phyloP scores from a whole-genome alignment of 441 rosid species.

The Lepidium campestre region DNA sequence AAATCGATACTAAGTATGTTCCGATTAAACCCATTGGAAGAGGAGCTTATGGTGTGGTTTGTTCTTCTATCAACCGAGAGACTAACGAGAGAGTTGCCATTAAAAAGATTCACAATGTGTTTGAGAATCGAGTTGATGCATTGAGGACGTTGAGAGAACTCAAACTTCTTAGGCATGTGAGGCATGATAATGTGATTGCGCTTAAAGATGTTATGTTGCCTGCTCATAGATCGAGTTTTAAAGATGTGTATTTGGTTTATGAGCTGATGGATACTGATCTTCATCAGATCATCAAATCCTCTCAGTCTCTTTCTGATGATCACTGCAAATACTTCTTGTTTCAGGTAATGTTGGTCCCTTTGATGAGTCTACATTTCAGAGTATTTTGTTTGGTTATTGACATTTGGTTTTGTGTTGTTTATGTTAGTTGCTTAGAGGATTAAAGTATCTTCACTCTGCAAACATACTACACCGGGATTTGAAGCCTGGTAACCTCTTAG shows the following conservation, averaged over 20 bases:
- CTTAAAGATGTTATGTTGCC: constrained; percentile 74
- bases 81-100: constrained; percentile 65
- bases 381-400: neutral
- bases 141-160: constrained; percentile 62
- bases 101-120: constrained; percentile 63
- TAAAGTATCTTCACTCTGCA: constrained; percentile 56
- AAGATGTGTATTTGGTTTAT: constrained; percentile 70
- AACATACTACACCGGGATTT: constrained; percentile 52
- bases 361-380: neutral
- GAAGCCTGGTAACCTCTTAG: constrained; percentile 51
- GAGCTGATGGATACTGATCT: constrained; percentile 76
- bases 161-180: constrained; percentile 59
- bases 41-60: constrained; percentile 70
- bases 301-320: constrained; percentile 57
- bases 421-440: constrained; percentile 41
- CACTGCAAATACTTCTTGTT: constrained; percentile 70
- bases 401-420: neutral
- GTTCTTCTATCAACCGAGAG: constrained; percentile 59
- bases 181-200: constrained; percentile 58
- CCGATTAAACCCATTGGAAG: constrained; percentile 67
- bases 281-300: constrained; percentile 63
- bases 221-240: constrained; percentile 36
- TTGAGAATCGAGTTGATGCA: constrained; percentile 56
- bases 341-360: constrained; percentile 36
- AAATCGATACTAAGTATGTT: constrained; percentile 63